Conservation (phyloP, 768 basidiomycete species). For the Leccinum pellstonianum region DNA sequence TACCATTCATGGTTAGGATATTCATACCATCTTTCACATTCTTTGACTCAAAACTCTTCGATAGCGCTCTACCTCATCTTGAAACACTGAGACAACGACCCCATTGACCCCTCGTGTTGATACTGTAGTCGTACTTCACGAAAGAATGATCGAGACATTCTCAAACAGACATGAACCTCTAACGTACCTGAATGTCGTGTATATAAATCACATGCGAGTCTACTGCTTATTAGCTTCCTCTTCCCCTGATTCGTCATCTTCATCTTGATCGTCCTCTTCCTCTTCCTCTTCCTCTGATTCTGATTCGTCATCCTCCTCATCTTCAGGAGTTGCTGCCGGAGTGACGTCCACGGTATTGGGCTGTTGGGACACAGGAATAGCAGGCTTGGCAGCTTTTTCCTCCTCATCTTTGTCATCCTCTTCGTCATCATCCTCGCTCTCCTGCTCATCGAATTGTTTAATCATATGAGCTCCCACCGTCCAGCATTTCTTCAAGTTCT, state of each 20-base stretch:
- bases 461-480: conserved; percentile 71
- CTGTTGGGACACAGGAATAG: not conserved
- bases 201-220: conserved; percentile 1
- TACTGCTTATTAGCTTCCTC: conserved; percentile 19
- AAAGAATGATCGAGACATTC: not conserved
- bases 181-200: conserved; percentile 11
- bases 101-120: not conserved
- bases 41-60: conserved; percentile 14
- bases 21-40: not conserved
- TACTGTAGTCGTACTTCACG: not conserved
- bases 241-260: conserved; percentile 5
- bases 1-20: conserved; percentile 60
- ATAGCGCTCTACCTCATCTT: conserved; percentile 79
- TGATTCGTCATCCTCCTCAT: conserved; percentile 13
- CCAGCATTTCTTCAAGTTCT: conserved; percentile 70
- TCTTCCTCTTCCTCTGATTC: not conserved
- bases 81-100: conserved; percentile 50
- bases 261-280: conserved; percentile 13
- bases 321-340: not conserved
- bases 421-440: conserved; percentile 40
- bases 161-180: not conserved
- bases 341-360: not conserved
- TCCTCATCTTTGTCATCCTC: conserved; percentile 20
- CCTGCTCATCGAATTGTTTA: conserved; percentile 78
- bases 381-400: conserved; percentile 10